Base-by-base conservation (phyloP, 2,329 filamentous ascomycete genomes). In the Colletotrichum gigasporum region DNA sequence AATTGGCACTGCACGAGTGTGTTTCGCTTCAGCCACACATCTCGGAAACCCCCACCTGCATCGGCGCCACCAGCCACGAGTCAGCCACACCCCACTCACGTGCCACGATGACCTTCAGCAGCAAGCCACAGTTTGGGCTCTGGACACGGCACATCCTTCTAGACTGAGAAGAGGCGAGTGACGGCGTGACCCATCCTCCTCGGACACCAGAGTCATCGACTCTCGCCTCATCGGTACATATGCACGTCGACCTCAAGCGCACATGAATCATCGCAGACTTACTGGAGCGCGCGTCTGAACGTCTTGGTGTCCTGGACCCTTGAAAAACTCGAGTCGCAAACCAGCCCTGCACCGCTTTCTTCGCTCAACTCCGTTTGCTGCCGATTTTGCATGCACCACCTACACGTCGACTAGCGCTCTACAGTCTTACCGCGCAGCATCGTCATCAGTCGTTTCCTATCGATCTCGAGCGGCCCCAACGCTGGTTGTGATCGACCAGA, bases 241-340 rank as follows among this genome's bases (percentile, higher is more conserved):
- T 18, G 54, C 54, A 45, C 39, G 14, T 30, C 32, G 20, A 51
- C 3, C 37, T 42, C 41, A 20, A 28, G 26, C 5, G 39, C 37
- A 12, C 22, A 64, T 61, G 55, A 64, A 35, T 64, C 48, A 64
- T 60, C 61, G 34, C 53, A 3, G 16, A 42, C 56, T 48, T 35
- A 10, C 10, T 45, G 24, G 26, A 58, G 30, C 30, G 26, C 35
- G 4, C 26, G 41, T 48, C 30, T 61, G 48, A 53, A n/a, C 34
- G 30, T 24, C 10, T 28, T 30, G 37, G 61, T 12, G 10, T 39
- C 14, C 12, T 34, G 26, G 32, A 47, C 18, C 48, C 39, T 30
- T 35, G 41, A 28, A 56, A 42, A 45, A 55, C 42, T 32, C 52
- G 30, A 55, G 26, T 42, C 28, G 16, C 39, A 45, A 44, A 45